Base-by-base conservation (phyloP, 2,329 filamentous ascomycete genomes). In the Cryphonectria nitschkei region DNA sequence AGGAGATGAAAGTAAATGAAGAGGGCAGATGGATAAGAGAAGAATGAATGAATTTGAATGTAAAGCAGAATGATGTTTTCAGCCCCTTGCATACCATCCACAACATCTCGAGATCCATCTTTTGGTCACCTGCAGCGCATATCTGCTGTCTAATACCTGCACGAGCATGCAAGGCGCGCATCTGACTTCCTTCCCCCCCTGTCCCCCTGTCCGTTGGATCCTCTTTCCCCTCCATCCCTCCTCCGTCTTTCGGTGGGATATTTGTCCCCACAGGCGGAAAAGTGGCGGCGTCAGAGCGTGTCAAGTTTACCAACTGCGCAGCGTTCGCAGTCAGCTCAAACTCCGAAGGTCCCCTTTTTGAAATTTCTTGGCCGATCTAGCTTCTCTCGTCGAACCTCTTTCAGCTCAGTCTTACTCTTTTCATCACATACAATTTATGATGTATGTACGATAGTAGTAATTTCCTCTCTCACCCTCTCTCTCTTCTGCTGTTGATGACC, bases 141-240 rank as follows among this genome's bases (percentile, higher is more conserved):
- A 19, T 58, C 54, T 56, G 13, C 46, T 39, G 11, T 46, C 43
- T 8, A 34, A 1, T 34, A 56, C 32, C 26, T 58, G 54, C 54
- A 58, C 54, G 54, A 56, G 52, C 52, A 56, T 56, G 52, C 52
- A 56, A 34, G 26, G 26, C 26, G 54, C 29, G 54, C 54, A 58
- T 32, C 54, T 58, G 54, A 58, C 54, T 13, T 58, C 54, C 26
- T 26, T 26, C 26, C 26, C 26, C 26, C 26, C 26, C 26, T 26
- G 26, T 29, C 46, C 32, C 54, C 16, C n/a, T 14, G 7, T 34
- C 34, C 34, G 34, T 34, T 4, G 26, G 54, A 34, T 34, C 54
- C 54, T 32, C 54, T 32, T 39, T 19, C 29, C 26, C 29, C 54
- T 50, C 46, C 46, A 50, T 50, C 54, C 54, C 7, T 29, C 52